Evolutionary conservation across 495 filamentous ascomycete species (phyloP).

Genomic region (Apiosordaria backusii): DNA sequence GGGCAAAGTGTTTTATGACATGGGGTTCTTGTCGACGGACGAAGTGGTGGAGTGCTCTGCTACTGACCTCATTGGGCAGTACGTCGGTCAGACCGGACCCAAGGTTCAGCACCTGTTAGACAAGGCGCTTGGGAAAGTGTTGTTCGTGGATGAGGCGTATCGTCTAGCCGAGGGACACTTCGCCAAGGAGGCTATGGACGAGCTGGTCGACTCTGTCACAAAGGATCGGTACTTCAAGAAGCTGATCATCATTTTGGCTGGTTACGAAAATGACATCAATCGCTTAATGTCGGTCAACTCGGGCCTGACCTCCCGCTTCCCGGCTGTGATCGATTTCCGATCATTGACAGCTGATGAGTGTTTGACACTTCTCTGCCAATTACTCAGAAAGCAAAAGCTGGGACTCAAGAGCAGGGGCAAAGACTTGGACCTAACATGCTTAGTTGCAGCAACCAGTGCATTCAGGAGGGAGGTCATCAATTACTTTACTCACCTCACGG

Average conservation of each 20-base stretch:
- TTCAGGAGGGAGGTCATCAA: conserved; percentile 29
- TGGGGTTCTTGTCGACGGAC: conserved; percentile 53
- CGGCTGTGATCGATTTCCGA: conserved; percentile 53
- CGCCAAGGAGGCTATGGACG: conserved; percentile 69
- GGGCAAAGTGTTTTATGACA: conserved; percentile 65
- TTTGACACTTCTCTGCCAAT: conserved; percentile 37
- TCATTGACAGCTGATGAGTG: conserved; percentile 44
- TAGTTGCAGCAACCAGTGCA: conserved; percentile 29
- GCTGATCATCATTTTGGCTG: conserved; percentile 70
- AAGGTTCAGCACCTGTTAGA: conserved; percentile 58
- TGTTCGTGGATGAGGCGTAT: conserved; percentile 70
- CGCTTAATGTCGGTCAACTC: conserved; percentile 60
- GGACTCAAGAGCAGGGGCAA: conserved; percentile 26
- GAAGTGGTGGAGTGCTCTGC: conserved; percentile 58
- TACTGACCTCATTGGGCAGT: conserved; percentile 56
- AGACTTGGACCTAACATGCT: conserved; percentile 36
- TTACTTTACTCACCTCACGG: conserved; percentile 42
- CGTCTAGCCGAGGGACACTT: conserved; percentile 55
- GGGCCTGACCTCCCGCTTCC: conserved; percentile 58
- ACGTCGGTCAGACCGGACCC: conserved; percentile 61
- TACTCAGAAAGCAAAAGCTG: conserved; percentile 20
- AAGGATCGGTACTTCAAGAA: conserved; percentile 60
- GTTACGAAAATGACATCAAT: conserved; percentile 70
- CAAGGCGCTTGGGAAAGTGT: conserved; percentile 56
- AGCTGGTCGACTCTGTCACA: conserved; percentile 66